Base-by-base conservation (phyloP, 2,329 filamentous ascomycete genomes). In the Fusarium udum region DNA sequence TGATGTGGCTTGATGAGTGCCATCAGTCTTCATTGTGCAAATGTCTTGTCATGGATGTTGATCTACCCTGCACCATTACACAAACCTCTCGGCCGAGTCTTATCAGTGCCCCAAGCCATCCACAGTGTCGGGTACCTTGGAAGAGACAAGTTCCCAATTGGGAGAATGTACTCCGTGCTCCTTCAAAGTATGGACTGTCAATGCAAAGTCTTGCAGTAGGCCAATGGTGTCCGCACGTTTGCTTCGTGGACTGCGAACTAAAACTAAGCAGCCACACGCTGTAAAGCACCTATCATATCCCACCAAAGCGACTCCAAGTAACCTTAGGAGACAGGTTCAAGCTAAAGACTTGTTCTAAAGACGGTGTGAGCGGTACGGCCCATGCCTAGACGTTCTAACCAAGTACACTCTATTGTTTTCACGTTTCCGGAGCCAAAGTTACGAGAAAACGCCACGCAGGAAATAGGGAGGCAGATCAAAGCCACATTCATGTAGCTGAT, bases 281-380 rank as follows among this genome's bases (percentile, higher is more conserved):
- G 28, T 7, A 34, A 11, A 43, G 28, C 16, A 45, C 28, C 20
- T 57, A 18, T 65, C 61, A 58, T 10, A 20, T 43, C 36, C 31
- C 36, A 34, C 18, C 52, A 46, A 49, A 37, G n/a, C 34, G 42
- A 7, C 28, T n/a, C n/a, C 26, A 15, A 5, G 18, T 34, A 26
- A 26, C 13, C 13, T 28, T 15, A 48, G 13, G 45, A 22, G 20
- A 16, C 14, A 56, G 20, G 39, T 16, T 26, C 18, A 26, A 52
- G 39, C 53, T 57, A 45, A 57, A 45, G 14, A 59, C 24, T 45
- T 18, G 9, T 20, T 12, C 4, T 8, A 49, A 18, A 45, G n/a
- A 46, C 48, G 31, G 59, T 68, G 67, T 74, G 67, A 74, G 71
- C 71, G 71, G 71, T 60, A 71, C 71, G 71, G 71, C 71, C 71